Evolutionary conservation across 257 asterid genomes (phyloP).

Genomic region (Solanum chiquidenum): DNA sequence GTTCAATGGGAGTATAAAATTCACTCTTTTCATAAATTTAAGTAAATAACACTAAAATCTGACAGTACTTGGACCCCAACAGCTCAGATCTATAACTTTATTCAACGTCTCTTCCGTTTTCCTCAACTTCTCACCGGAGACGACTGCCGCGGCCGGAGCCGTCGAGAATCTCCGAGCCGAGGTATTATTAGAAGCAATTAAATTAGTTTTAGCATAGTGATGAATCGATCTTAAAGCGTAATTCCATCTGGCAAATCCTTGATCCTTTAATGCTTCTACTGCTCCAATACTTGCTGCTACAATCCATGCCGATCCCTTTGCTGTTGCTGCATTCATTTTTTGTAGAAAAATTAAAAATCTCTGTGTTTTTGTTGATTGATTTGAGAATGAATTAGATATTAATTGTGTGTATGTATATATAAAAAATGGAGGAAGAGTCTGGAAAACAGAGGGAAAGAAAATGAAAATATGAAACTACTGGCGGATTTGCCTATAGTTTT

Average conservation of each 20-base stretch:
- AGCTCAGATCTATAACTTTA: slow-evolving; percentile 3
- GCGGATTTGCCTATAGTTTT: background rate
- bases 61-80: slow-evolving; percentile 13
- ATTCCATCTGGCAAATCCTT: slow-evolving; percentile 21
- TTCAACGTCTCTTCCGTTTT: slow-evolving; percentile 5
- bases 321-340: slow-evolving; percentile 7
- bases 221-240: slow-evolving; percentile 4
- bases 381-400: background rate
- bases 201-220: slow-evolving; percentile 7
- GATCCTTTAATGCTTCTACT: slow-evolving; percentile 20
- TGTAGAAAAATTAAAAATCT: background rate
- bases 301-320: slow-evolving; percentile 16
- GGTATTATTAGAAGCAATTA: background rate
- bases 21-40: no score
- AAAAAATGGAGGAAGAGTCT: background rate
- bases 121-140: background rate
- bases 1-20: background rate
- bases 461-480: background rate
- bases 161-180: background rate
- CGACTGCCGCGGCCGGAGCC: background rate
- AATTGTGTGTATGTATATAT: background rate
- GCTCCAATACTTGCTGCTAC: slow-evolving; percentile 17
- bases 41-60: background rate
- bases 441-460: background rate
- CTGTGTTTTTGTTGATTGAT: background rate